phyloP scores from a whole-genome alignment of 2,329 filamentous ascomycete genomes.

The Diatrype stigma region DNA sequence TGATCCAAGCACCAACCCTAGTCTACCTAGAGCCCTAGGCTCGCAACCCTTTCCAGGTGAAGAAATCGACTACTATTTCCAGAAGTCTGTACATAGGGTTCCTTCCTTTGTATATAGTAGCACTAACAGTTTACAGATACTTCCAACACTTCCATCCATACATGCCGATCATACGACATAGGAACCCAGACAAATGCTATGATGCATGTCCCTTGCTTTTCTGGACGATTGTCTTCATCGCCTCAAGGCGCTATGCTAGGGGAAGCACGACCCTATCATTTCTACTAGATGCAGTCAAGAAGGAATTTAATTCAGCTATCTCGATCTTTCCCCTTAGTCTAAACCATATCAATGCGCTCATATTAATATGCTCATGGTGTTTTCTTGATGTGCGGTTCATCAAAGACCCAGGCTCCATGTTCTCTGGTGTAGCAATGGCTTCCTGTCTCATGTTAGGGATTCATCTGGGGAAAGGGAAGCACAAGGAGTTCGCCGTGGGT shows the following conservation, averaged over 20 bases:
- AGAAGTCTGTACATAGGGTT: conserved; percentile 34
- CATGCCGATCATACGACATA: conserved; percentile 46
- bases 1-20: conserved; percentile 18
- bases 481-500: conserved; percentile 44
- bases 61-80: conserved; percentile 54
- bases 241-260: conserved; percentile 45
- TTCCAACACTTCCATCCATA: conserved; percentile 50
- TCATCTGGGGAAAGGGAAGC: conserved; percentile 48
- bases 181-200: conserved; percentile 48
- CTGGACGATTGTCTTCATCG: conserved; percentile 50
- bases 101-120: background rate
- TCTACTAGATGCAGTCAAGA: conserved; percentile 42
- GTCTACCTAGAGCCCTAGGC: conserved; percentile 39
- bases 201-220: conserved; percentile 45
- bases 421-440: conserved; percentile 43
- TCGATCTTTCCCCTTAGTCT: conserved; percentile 40
- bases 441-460: conserved; percentile 46
- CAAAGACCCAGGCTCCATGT: conserved; percentile 45
- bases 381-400: conserved; percentile 48
- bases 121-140: conserved; percentile 33
- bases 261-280: conserved; percentile 38
- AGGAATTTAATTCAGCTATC: conserved; percentile 42
- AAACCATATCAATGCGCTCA: conserved; percentile 47
- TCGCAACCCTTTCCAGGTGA: conserved; percentile 46
- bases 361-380: conserved; percentile 49